Percentiles rank a stretch among this genome's conserved stretches.
Conservation (phyloP, 2,329 filamentous ascomycete species). For the Fusarium brachygibbosum region DNA sequence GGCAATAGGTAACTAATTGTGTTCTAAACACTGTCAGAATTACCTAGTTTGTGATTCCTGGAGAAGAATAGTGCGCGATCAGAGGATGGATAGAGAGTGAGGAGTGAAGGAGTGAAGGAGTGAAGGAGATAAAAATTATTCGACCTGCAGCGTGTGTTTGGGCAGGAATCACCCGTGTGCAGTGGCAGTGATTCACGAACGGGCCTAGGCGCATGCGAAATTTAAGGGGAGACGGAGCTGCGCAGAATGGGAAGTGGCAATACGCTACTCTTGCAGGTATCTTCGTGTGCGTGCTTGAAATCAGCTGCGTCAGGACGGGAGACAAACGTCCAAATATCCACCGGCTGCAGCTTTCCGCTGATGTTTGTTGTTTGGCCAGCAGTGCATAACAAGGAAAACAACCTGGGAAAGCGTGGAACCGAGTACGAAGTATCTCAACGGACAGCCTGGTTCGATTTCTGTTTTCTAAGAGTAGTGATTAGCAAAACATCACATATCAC, state of each 20-base stretch:
- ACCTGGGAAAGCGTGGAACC: neutral
- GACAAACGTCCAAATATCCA: neutral
- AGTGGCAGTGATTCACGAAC: constrained; percentile 29
- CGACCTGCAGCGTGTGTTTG: neutral
- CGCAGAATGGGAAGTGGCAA: too few relatives aligned
- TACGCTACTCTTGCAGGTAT: too few relatives aligned
- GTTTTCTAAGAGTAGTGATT: neutral
- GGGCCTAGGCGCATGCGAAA: neutral
- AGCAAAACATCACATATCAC: neutral
- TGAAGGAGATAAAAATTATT: neutral
- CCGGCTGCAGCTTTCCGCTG: constrained; percentile 13
- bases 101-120: neutral
- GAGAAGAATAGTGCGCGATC: too few relatives aligned
- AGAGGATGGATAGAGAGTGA: too few relatives aligned
- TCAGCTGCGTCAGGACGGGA: neutral
- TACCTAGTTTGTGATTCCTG: too few relatives aligned
- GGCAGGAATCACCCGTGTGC: neutral
- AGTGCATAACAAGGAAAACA: neutral
- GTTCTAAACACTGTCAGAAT: too few relatives aligned
- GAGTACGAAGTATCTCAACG: too few relatives aligned
- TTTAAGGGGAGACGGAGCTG: too few relatives aligned
- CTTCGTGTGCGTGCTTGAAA: too few relatives aligned
- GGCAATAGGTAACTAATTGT: too few relatives aligned
- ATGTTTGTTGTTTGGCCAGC: constrained; percentile 14
- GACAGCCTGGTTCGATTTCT: neutral